Base-by-base conservation (phyloP, 2,329 filamentous ascomycete genomes). In the Colletotrichum lindemuthianum region DNA sequence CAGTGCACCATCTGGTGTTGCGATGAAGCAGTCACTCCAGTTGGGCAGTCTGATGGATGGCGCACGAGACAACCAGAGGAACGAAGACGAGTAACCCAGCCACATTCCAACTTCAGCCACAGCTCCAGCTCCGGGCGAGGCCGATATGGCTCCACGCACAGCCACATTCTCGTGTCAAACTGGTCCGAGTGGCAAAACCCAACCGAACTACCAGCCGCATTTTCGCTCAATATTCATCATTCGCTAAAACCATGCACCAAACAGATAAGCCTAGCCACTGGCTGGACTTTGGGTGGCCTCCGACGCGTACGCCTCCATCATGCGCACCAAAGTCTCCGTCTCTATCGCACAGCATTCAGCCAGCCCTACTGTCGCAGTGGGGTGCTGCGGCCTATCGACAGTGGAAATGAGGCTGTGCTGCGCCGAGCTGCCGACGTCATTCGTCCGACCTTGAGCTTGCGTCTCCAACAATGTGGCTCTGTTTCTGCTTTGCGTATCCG, bases 231-330 rank as follows among this genome's bases (percentile, higher is more conserved):
- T 39, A 41, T 48, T 10, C 8, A 43, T 12, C 16, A 51, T 48
- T 49, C 39, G 33, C 49, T 59, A 13, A 9, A 49, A 8, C 24
- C 48, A 39, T 7, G 41, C 33, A 39, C 43, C 47, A 39, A 15
- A 40, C 48, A 36, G 52, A 48, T 37, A 47, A 40, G 8, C 10
- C 60, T 24, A 37, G 48, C 10, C 45, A 15, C n/a, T 55, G 59
- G 53, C 64, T 66, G 63, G 63, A 33, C 15, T n/a, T 45, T 51
- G 11, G 56, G 45, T 32, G 52, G 33, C 37, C 63, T 54, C 43
- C 32, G 55, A 65, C 63, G 54, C 63, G 60, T 66, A 59, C 49
- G 48, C 63, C 40, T 65, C 63, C 24, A 43, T 66, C 59, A 66
- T 65, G 44, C 60, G 53, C 33, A 41, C 34, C 24, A 39, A 24